Evolutionary conservation across 2,329 filamentous ascomycete species (phyloP).

Genomic region (Anthostomella pinea): DNA sequence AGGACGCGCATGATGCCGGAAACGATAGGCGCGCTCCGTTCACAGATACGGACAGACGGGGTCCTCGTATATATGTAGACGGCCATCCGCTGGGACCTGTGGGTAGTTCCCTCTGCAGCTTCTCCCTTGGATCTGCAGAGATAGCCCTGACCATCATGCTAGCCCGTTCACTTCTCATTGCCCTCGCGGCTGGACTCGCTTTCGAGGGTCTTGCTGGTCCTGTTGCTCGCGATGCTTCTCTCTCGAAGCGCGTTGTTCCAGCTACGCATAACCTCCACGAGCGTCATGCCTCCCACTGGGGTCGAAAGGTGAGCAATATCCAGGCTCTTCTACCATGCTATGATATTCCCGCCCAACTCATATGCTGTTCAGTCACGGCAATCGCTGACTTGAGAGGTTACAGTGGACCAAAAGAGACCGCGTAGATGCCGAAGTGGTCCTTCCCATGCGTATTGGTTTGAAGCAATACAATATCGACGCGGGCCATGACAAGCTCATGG

Average conservation of each 20-base stretch:
- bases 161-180: slow-evolving; percentile 13
- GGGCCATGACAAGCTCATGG: slow-evolving; percentile 32
- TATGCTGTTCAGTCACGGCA: too few relatives aligned
- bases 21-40: too few relatives aligned
- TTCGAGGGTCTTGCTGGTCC: slow-evolving; percentile 18
- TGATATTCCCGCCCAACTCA: too few relatives aligned
- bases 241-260: slow-evolving; percentile 18
- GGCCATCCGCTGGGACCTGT: too few relatives aligned
- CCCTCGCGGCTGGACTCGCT: slow-evolving; percentile 16
- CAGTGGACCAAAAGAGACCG: slow-evolving; percentile 28
- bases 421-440: slow-evolving; percentile 18
- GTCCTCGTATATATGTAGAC: too few relatives aligned
- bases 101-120: too few relatives aligned
- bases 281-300: slow-evolving; percentile 27
- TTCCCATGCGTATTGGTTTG: slow-evolving; percentile 35
- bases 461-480: slow-evolving; percentile 28
- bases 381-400: too few relatives aligned
- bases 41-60: too few relatives aligned
- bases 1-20: too few relatives aligned
- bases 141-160: slow-evolving; percentile 20
- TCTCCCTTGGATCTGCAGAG: too few relatives aligned
- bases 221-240: slow-evolving; percentile 3
- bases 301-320: slow-evolving; percentile 2
- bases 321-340: too few relatives aligned
- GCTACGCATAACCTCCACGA: slow-evolving; percentile 32